These are phyloP conservation scores for Dissophora globulifera DNA, from an alignment of 192 early-diverging fungal species.

Conservation along the genomic window DNA sequence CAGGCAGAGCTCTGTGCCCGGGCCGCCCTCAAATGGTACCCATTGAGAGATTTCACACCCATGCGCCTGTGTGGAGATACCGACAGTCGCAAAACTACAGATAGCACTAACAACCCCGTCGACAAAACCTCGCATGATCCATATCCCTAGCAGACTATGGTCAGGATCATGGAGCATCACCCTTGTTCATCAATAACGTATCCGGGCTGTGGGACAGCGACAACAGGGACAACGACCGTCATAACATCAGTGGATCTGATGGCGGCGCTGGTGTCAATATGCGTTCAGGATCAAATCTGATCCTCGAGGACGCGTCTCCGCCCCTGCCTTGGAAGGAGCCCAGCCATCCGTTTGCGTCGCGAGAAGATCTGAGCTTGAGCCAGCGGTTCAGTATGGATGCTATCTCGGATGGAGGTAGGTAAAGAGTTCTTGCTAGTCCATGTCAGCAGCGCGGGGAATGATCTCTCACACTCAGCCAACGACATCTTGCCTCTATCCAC, in stretches of 20 bases:
- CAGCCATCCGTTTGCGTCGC: neutral
- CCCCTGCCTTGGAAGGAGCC: conserved; percentile 37
- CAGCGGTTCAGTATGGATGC: conserved; percentile 42
- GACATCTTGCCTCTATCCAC: neutral
- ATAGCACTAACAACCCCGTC: too few species aligned
- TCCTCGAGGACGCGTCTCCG: conserved; percentile 31
- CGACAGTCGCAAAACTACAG: too few species aligned
- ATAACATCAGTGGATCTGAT: too few species aligned
- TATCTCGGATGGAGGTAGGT: conserved; percentile 34
- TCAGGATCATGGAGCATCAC: neutral
- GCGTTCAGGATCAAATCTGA: conserved; percentile 9
- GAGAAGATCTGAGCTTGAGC: conserved; percentile 11
- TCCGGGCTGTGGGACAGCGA: conserved; percentile 14
- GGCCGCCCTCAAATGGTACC: conserved; percentile 14
- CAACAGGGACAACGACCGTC: too few species aligned
- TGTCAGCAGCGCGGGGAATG: too few species aligned
- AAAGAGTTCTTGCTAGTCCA: too few species aligned
- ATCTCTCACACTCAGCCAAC: too few species aligned
- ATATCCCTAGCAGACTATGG: too few species aligned
- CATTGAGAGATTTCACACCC: too few species aligned
- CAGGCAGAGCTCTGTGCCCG: conserved; percentile 27
- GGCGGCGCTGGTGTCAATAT: too few species aligned
- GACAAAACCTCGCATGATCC: too few species aligned
- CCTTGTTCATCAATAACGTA: conserved; percentile 17
- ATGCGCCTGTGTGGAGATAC: too few species aligned